Percentiles rank a stretch among this genome's conserved stretches.
phyloP scores from a whole-genome alignment of 129 eudicot genomes.

The Lonicera japonica region DNA sequence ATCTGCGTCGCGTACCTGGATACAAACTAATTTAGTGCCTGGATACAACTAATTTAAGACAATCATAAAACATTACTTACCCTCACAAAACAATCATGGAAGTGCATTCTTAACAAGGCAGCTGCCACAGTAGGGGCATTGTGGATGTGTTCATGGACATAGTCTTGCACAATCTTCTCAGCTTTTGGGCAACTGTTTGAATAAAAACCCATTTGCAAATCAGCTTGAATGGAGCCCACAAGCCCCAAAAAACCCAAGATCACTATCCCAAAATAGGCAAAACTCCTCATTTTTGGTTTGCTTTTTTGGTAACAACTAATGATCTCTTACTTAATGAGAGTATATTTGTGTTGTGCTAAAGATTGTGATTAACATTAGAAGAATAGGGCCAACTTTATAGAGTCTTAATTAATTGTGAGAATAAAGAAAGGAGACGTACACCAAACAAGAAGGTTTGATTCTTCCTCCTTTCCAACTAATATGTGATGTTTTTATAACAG shows the following conservation, averaged over 20 bases:
- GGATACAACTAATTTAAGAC: too few species aligned
- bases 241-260: conserved; percentile 14
- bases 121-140: conserved; percentile 37
- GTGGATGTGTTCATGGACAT: conserved; percentile 26
- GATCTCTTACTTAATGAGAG: neutral
- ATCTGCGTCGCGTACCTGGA: too few species aligned
- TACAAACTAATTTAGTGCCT: too few species aligned
- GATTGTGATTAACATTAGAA: too few species aligned
- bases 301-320: neutral
- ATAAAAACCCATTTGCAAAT: conserved; percentile 19
- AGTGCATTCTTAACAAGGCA: conserved; percentile 39
- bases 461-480: too few species aligned
- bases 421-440: neutral
- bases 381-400: conserved; percentile 2
- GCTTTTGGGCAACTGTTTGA: conserved; percentile 32
- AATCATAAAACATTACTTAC: conserved; percentile 5
- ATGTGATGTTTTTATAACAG: too few species aligned
- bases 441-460: neutral
- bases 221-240: conserved; percentile 14
- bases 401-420: neutral
- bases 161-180: conserved; percentile 30
- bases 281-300: neutral
- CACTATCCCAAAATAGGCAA: neutral
- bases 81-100: conserved; percentile 49
- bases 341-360: too few species aligned